Base-by-base conservation (phyloP, 805 yeast species). In the Saccharomycopsis sp. region DNA sequence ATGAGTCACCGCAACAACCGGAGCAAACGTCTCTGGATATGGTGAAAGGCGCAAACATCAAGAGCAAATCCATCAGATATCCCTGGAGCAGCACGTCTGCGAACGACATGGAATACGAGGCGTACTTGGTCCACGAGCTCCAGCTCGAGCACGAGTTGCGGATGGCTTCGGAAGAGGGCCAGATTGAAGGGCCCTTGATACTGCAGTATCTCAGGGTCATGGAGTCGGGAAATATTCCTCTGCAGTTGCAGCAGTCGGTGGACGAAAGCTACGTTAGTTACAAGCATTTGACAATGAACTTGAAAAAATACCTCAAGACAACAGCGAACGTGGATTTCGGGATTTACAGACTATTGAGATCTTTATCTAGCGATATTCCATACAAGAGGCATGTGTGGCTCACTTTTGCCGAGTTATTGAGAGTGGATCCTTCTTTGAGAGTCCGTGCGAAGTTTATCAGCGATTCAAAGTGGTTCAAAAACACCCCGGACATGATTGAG, bases 11-110 rank as follows among this genome's bases (percentile, higher is more conserved):
- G 20, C 9, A 21, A 23, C 13, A 20, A 19, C 25, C 7, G n/a
- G 4, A 29, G 33, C 22, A 17, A 19, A 7, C n/a, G 9, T 3
- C 23, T 3, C 15, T 6, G 33, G 13, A 8, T 8, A 18, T 35
- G 34, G n/a, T 20, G 20, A 29, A 34, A 30, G 49, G 49, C 8
- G 13, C 31, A 9, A 42, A 42, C 27, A 30, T 10, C 27, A 21
- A 10, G 10, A 42, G 29, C 34, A n/a, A 2, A n/a, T 18, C 16
- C 15, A 38, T 42, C 12, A 7, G 19, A n/a, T 46, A 46, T 34
- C 49, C 49, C 4, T 46, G 49, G 49, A 21, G 31, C 10, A 22
- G 40, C 4, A 16, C 29, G 2, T 19, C 19, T 30, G n/a, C 38
- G 15, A 30, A 22, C 12, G 49, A 46, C 23, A 5, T 19, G 6